Evolutionary conservation across 805 yeast species (phyloP), one percentile per base, ranked within the genome.

Genomic region (Candida golubevii): DNA sequence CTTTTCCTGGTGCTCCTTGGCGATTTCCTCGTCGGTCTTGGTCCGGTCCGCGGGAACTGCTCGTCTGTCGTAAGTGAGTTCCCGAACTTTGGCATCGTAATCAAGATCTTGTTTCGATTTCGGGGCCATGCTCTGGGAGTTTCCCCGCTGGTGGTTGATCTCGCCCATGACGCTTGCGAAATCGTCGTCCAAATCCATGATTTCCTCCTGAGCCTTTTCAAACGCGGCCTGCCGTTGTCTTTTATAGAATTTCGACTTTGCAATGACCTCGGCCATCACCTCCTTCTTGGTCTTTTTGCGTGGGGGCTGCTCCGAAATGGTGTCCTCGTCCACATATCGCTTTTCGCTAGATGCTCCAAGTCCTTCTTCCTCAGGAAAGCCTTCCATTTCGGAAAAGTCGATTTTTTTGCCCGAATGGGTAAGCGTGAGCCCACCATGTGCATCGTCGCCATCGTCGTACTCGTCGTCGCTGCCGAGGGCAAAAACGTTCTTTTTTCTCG

Each of bases 1-100:
- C 54, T 74, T 78, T n/a, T 79, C 84, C 14, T 72, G 74, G 53
- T 76, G 77, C 57, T 85, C 91, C 33, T 71, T 67, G 38, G 67
- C 69, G 10, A 84, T 42, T 61, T 86, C 93, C 61, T 85, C 89
- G 2, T 76, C 82, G 1, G 93, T 85, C 60, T 85, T 84, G 2
- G 91, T 84, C 65, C 90, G 75, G 44, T 85, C 91, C 18, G 90
- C 81, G 29, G 93, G 93, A 1, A 76, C 89, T 9, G 93, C 83
- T 59, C 90, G 75, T 62, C 80, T 79, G 48, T 86, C 93, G 56
- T 82, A 69, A 2, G 79, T 77, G 47, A 85, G 72, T 57, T 81
- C 84, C 50, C 79, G 75, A 14, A 85, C 85, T 53, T 80, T 78
- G 56, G 70, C 71, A 56, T 84, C 89, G 61, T 86, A 86, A 26